These are phyloP conservation scores for Tinospora cordifolia DNA, from an alignment of 164 flowering plant species.

Conservation along the genomic window DNA sequence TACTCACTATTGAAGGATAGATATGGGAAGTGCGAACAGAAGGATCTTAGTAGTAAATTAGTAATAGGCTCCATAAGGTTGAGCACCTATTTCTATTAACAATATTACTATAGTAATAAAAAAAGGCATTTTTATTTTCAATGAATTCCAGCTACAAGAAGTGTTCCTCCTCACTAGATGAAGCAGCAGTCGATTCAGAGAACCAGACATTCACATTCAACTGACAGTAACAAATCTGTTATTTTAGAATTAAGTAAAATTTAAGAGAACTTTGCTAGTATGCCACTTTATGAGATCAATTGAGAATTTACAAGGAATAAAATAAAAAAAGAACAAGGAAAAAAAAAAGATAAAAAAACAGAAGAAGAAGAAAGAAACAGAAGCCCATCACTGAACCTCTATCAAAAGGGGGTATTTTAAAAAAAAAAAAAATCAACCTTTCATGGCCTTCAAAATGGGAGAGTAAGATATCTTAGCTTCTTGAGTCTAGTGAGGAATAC, in stretches of 20 bases:
- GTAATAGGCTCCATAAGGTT: background rate
- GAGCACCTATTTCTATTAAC: background rate
- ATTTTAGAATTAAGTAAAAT: conserved; percentile 8
- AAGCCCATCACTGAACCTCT: background rate
- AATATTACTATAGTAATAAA: background rate
- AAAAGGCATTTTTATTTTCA: background rate
- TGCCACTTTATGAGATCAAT: conserved; percentile 7
- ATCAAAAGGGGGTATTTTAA: background rate
- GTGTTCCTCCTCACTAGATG: background rate
- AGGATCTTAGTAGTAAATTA: background rate
- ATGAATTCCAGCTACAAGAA: background rate
- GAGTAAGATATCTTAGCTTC: conserved; percentile 1
- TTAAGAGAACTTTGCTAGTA: background rate
- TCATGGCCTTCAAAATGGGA: conserved; percentile 8
- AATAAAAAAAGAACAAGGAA: too few species aligned
- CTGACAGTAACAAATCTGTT: conserved; percentile 11
- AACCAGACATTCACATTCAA: conserved; percentile 6
- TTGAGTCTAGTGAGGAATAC: background rate
- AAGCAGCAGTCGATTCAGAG: background rate
- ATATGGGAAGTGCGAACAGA: background rate
- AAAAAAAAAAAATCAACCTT: background rate
- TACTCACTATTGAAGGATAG: background rate
- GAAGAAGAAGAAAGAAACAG: background rate
- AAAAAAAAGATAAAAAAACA: background rate
- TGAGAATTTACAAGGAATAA: conserved; percentile 16